Base-by-base conservation (phyloP, 331 rosid species). In the Arachis monticola region DNA sequence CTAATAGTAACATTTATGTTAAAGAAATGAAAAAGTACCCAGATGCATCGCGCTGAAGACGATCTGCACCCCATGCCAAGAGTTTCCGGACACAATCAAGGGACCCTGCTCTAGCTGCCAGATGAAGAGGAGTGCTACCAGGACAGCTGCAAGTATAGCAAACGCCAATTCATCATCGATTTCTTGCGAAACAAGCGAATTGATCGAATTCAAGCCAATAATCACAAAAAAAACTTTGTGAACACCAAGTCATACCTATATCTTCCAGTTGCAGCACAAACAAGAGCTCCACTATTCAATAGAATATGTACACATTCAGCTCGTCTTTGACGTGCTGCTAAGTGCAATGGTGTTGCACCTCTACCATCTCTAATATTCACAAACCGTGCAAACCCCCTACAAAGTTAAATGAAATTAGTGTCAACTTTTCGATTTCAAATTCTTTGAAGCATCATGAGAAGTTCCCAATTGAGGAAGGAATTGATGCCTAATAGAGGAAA, bases 11-110 rank as follows among this genome's bases (percentile, higher is more conserved):
- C 64, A 64, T 40, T 78, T 30, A 50, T 22, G 72, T 5, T 60
- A 8, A 5, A 47, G 73, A 61, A 63, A 0, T 6, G 6, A 59
- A 67, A 67, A 13, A 8, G 65, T 92, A 92, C 97, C 99, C 97
- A 0, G 97, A 71, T 58, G 89, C 79, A 85, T 92, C 99, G 32
- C 89, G 83, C 5, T 92, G 97, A 78, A 84, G 76, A 56, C 97
- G 96, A 85, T 91, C 97, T 0, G 93, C 99, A 7, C 97, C 97
- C 98, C 98, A 93, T 0, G 97, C 98, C 68, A 93, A 83, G 60
- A 93, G 75, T 75, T 83, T 93, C 1, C 98, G 83, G 51, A 93
- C 83, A 82, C 98, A 93, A 77, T 93, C 96, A 62, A 89, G 76
- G 62, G 96, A 91, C 14, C 98, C 98, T n/a, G 91, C 97, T 78